A percentile compares a stretch with the other conserved stretches of the same genome.
Conservation (phyloP, 495 filamentous ascomycete species). For the Patellaria atrata region DNA sequence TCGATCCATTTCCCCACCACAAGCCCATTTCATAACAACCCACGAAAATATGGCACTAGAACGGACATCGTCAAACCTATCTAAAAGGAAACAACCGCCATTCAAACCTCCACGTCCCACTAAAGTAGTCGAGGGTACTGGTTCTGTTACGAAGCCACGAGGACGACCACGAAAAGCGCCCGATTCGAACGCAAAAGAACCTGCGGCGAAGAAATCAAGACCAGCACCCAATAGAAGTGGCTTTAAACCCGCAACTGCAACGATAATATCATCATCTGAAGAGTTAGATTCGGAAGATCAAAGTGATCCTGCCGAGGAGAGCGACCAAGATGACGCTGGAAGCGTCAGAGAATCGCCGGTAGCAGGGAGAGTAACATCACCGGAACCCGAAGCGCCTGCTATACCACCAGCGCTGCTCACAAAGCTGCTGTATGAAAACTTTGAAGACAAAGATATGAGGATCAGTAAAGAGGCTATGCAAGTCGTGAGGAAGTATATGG, state of each 20-base stretch:
- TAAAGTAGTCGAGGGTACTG: too few relatives aligned
- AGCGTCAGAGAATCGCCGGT: neutral
- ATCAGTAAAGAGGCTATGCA: constrained; percentile 67
- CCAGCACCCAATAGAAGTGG: too few relatives aligned
- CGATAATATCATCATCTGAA: too few relatives aligned
- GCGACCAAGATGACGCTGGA: constrained; percentile 76
- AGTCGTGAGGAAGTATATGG: constrained; percentile 73
- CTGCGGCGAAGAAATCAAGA: too few relatives aligned
- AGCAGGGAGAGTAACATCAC: too few relatives aligned
- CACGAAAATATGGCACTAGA: constrained; percentile 16
- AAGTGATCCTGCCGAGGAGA: neutral
- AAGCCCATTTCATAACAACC: too few relatives aligned
- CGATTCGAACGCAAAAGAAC: too few relatives aligned
- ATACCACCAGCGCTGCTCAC: constrained; percentile 67
- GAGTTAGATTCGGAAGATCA: too few relatives aligned
- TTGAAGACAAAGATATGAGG: constrained; percentile 50
- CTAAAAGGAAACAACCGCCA: constrained; percentile 11
- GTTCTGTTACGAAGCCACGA: too few relatives aligned
- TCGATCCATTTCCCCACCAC: constrained; percentile 1
- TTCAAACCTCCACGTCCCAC: constrained; percentile 20
- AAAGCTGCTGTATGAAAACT: constrained; percentile 62
- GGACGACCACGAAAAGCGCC: too few relatives aligned
- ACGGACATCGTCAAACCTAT: constrained; percentile 5
- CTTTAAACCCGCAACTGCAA: too few relatives aligned
- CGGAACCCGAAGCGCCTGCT: constrained; percentile 23